phyloP scores from a whole-genome alignment of 2,329 filamentous ascomycete species.

The Fulvia fulva region DNA sequence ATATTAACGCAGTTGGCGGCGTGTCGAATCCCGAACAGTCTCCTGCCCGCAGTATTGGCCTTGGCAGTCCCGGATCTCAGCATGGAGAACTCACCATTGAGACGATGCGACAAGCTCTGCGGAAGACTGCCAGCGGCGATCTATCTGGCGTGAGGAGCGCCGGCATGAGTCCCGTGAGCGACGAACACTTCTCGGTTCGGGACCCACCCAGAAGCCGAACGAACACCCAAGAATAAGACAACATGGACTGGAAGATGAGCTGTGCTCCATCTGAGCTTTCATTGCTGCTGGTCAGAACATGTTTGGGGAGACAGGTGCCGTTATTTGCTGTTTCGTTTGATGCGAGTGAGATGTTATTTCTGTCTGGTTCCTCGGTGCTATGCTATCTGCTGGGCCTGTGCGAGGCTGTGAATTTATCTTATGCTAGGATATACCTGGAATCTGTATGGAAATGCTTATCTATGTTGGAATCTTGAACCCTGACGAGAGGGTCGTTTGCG shows the following conservation, averaged over 20 bases:
- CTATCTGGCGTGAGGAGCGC: conserved; percentile 46
- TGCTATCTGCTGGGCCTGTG: background rate
- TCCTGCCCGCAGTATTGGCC: conserved; percentile 14
- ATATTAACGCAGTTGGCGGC: conserved; percentile 8
- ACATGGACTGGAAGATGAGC: background rate
- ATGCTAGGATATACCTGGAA: background rate
- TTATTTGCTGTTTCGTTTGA: background rate
- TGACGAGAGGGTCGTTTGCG: too few relatives aligned
- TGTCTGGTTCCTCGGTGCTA: background rate
- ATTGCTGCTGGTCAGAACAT: background rate
- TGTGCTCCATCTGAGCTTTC: background rate
- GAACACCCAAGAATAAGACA: conserved; percentile 17
- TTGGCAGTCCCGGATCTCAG: conserved; percentile 29
- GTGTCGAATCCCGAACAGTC: conserved; percentile 17
- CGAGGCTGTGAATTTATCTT: background rate
- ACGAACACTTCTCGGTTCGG: conserved; percentile 15
- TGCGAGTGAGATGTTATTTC: background rate
- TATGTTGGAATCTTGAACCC: too few relatives aligned
- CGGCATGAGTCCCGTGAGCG: conserved; percentile 26
- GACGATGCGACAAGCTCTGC: conserved; percentile 86
- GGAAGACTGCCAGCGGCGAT: conserved; percentile 81
- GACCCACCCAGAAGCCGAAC: conserved; percentile 24
- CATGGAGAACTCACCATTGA: conserved; percentile 78
- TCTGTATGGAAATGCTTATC: too few relatives aligned
- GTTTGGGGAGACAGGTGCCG: background rate